These are phyloP conservation scores for Massarina eburnea DNA, from an alignment of 2,329 filamentous ascomycete species.

Conservation along the genomic window DNA sequence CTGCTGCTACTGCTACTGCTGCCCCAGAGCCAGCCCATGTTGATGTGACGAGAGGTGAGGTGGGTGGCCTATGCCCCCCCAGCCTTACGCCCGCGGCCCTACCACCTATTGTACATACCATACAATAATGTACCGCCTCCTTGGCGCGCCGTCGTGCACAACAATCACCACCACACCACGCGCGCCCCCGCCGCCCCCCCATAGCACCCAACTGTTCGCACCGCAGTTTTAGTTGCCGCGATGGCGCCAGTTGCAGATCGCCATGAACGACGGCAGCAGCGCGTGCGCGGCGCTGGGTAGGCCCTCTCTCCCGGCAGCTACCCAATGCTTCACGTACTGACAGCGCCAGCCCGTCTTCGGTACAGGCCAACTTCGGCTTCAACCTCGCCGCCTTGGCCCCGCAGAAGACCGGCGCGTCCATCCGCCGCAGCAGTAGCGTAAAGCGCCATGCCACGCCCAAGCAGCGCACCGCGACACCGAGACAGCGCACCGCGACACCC, in stretches of 20 bases:
- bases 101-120: no score
- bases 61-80: no score
- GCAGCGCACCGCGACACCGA: conserved; percentile 25
- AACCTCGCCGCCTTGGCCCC: conserved; percentile 26
- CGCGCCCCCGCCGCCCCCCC: not conserved
- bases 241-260: conserved; percentile 49
- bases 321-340: conserved; percentile 18
- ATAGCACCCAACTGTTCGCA: not conserved
- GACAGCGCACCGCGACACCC: conserved; percentile 19
- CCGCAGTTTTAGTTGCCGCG: conserved; percentile 7
- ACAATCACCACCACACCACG: conserved; percentile 7
- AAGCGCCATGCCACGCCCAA: conserved; percentile 20
- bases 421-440: conserved; percentile 23
- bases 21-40: conserved; percentile 68
- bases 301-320: conserved; percentile 23
- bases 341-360: conserved; percentile 46
- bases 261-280: conserved; percentile 58
- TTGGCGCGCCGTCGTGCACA: conserved; percentile 7
- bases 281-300: conserved; percentile 60
- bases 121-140: no score
- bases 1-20: conserved; percentile 44
- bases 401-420: conserved; percentile 28
- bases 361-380: conserved; percentile 56
- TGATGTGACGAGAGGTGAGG: no score
- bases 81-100: no score